Percentiles rank a stretch among this genome's conserved stretches.
Conservation (phyloP, 371 early-diverging fungal genomes). For the Mucor velutinosus region DNA sequence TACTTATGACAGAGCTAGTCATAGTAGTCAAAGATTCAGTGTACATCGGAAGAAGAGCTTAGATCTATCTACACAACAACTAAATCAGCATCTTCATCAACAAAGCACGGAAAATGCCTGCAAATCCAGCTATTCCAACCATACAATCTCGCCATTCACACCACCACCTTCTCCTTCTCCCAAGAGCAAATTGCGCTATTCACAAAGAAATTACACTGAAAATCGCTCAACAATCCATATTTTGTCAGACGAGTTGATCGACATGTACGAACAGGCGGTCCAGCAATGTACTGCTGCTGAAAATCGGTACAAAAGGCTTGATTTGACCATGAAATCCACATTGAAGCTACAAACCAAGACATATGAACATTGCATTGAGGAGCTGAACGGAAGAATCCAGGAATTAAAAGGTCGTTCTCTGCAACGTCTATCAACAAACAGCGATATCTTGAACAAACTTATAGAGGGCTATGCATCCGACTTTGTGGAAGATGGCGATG, state of each 20-base stretch:
- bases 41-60: not conserved
- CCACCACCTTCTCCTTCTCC: not conserved
- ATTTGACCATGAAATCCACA: not conserved
- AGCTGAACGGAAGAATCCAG: not conserved
- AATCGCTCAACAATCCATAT: not conserved
- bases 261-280: not conserved
- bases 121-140: not conserved
- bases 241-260: not conserved
- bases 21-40: not conserved
- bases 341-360: not conserved
- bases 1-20: not conserved
- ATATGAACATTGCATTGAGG: not conserved
- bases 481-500: not conserved
- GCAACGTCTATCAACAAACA: not conserved
- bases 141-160: not conserved
- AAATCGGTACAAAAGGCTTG: not conserved
- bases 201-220: not conserved
- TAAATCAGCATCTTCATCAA: not conserved
- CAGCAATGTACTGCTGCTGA: slow-evolving; percentile 5
- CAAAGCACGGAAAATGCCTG: not conserved
- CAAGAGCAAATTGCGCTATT: not conserved
- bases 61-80: not conserved
- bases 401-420: not conserved
- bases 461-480: not conserved
- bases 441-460: not conserved